Evolutionary conservation across 2,329 filamentous ascomycete genomes (phyloP), one percentile per base, ranked within the genome.

Genomic region (Pyrenophora seminiperda): DNA sequence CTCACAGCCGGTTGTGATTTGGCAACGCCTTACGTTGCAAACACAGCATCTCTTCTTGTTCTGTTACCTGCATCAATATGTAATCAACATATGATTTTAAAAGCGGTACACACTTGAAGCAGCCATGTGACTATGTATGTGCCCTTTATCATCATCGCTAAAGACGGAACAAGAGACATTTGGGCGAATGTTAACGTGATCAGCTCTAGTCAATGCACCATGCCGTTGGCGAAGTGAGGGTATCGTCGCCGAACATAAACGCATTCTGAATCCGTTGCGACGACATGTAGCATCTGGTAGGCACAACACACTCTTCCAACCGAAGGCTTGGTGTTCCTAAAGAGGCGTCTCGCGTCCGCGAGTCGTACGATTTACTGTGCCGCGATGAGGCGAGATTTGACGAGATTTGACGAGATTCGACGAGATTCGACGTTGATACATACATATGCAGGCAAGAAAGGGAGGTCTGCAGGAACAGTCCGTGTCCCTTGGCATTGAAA

Each of bases 301-400:
- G 14, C 11, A 13, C 24, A 19, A 27, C 13, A 3, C 15, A 24
- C 5, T n/a, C 15, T 18, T 33, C n/a, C 13, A 17, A 7, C 13
- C 15, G 7, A 36, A 29, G 7, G 19, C n/a, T 9, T 27, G 17
- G 22, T 22, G 13, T 31, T 31, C 22, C 24, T 10, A 13, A 36
- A 29, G 15, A n/a, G 32, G 27, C 15, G 10, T 30, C 13, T 24
- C 18, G 33, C 27, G 15, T 20, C 18, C 13, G 24, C 24, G 29
- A 10, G 40, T 49, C 14, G 17, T 33, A 39, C 36, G 15, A 46
- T 36, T 7, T 36, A 30, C 47, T 33, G 36, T 36, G 36, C 41
- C 36, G 17, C 41, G 15, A 31, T 15, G 29, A 45, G 18, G 22
- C 29, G 36, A 36, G 34, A 41, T 37, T 38, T 29, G 11, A 27